Base-by-base conservation (phyloP, 495 filamentous ascomycete genomes). In the Daldinia bambusicola region DNA sequence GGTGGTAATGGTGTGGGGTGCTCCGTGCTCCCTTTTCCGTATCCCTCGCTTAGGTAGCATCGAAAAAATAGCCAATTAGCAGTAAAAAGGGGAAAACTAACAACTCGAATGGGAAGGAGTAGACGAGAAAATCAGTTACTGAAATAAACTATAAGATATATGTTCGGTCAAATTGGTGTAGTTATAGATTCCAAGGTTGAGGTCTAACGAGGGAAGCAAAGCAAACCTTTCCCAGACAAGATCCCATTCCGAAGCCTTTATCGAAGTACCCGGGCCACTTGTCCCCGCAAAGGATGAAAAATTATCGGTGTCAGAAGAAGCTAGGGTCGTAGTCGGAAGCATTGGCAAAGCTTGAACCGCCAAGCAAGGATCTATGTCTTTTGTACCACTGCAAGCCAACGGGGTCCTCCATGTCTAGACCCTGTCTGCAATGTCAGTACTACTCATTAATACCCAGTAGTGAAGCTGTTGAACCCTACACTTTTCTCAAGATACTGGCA, bases 261-360 rank as follows among this genome's bases (percentile, higher is more conserved):
- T 52, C 9, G 9, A 18, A 55, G 1, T 26, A 26, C 26, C 26
- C 26, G 26, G 26, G 30, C 22, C 34, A 34, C 22, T 61, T 37
- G 57, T 34, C 62, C 58, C 69, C 69, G 53, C 63, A 63, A 41
- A 45, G 58, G 48, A 55, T 61, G 26, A 37, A 51, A 55, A 57
- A 36, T 36, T 36, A 36, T 67, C 63, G 63, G 68, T 71, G 41
- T 57, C 68, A 66, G 57, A 72, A 59, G 61, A 41, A 63, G 62
- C 67, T 66, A 68, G 63, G 63, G 40, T 61, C 14, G 60, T 57
- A 69, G 34, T 30, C 48, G 37, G 32, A 32, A 30, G 61, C 48
- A 26, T 69, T 69, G 66, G 57, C 66, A 73, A 74, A 74, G 71
- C 71, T 74, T 74, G 71, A 63, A 65, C 57, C 55, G 65, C 64